Evolutionary conservation across 2,329 filamentous ascomycete species (phyloP), one percentile per base, ranked within the genome.

Genomic region (Bipolaris sorokiniana): DNA sequence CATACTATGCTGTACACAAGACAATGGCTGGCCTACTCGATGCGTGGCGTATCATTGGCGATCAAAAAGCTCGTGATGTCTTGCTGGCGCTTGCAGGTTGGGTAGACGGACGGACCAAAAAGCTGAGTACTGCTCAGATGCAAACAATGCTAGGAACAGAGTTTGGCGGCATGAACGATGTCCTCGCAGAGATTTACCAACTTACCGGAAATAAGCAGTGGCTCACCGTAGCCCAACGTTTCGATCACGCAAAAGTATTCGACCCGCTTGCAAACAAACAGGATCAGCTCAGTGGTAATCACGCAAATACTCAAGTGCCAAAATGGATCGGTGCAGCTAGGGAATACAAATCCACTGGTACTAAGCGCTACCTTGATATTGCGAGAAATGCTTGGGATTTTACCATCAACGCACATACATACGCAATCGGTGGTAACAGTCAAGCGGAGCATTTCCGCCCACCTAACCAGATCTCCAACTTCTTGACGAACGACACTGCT

Each of bases 1-100:
- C 82, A 0, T 84, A 83, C 68, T 84, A 84, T 56, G 78, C 79
- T 20, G 74, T 84, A n/a, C 82, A 84, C 70, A 84, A 84, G 72
- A 83, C 80, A 1, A 77, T 84, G 65, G 78, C 80, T 1, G 82
- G 82, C 0, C 73, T 84, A 10, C 76, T 84, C 1, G 82, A 84
- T 44, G 79, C 81, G 3, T 84, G 81, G 76, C 76, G 78, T 5
- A 69, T 76, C 16, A 70, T 81, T 10, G 80, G 78, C 2, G 78
- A 82, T 61, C 63, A 69, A 0, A 78, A 70, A 3, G 80, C 82
- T 5, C 73, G 74, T 5, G 73, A 78, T 2, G 81, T 82, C 0
- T 68, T 84, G 13, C 69, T 83, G 2, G 69, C 67, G 0, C 57
- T 84, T 11, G 80, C 80, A 0, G 71, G 70, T 0, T 84, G 82